Percentiles rank a stretch among this genome's conserved stretches.
Conservation (phyloP, 1,139 yeast genomes). For the Lodderomyces pseudojiufengensis region DNA sequence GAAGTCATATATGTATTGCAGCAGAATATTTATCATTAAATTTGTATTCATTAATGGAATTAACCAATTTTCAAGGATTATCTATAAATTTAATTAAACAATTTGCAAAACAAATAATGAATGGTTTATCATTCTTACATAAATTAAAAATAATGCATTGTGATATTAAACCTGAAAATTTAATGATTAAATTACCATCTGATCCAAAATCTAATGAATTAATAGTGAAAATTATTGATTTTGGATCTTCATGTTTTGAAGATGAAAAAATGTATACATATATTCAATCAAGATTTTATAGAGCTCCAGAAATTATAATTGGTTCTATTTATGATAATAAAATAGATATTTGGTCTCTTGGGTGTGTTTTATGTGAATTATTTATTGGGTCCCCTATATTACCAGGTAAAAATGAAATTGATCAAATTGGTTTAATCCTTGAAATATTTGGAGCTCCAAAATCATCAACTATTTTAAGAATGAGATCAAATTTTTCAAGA, state of each 20-base stretch:
- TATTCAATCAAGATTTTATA: constrained; percentile 60
- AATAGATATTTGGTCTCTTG: constrained; percentile 81
- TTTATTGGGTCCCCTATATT: constrained; percentile 65
- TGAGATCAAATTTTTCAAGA: constrained; percentile 21
- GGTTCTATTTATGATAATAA: constrained; percentile 69
- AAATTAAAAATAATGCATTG: constrained; percentile 64
- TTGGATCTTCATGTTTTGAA: constrained; percentile 56
- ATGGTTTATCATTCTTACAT: constrained; percentile 62
- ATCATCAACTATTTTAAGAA: constrained; percentile 22
- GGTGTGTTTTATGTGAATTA: constrained; percentile 65
- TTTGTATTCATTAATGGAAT: constrained; percentile 62
- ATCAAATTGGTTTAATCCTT: constrained; percentile 56
- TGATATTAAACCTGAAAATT: constrained; percentile 71
- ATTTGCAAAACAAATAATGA: constrained; percentile 54
- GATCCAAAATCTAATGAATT: constrained; percentile 19
- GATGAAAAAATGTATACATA: constrained; percentile 52
- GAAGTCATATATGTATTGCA: constrained; percentile 80
- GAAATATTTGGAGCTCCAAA: constrained; percentile 65
- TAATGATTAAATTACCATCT: constrained; percentile 46
- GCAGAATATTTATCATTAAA: constrained; percentile 72
- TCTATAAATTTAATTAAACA: constrained; percentile 45
- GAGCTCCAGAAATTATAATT: constrained; percentile 79
- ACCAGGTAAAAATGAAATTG: constrained; percentile 67
- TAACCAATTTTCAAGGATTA: constrained; percentile 60
- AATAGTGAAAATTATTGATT: constrained; percentile 56